Evolutionary conservation across 768 basidiomycete genomes (phyloP), one percentile per base, ranked within the genome.

Genomic region (Gelatoporia subvermispora): DNA sequence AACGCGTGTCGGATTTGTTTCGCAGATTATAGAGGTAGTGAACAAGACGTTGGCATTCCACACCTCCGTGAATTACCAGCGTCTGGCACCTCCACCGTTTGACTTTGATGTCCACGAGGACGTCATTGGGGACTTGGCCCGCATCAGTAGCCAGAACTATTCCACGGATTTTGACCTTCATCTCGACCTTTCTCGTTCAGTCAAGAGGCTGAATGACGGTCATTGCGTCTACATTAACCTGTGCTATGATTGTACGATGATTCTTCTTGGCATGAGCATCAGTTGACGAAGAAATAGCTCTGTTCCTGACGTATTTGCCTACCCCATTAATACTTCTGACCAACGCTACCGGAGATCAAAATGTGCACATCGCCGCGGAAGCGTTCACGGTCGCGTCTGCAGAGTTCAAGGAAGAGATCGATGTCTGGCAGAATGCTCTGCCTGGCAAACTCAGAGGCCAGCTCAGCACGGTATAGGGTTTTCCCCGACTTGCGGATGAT

Each of bases 31-130:
- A 31, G 75, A 82, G 51, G 77, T 79, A 8, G 66, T 81, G 38
- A 81, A 71, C 55, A 80, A 77, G 58, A 78, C 77, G 0, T 60
- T 82, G 8, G 72, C 76, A 13, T 82, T 84, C 58, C 81, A 82
- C 57, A 78, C 80, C 0, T 82, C 81, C 2, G 72, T 76, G 21
- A 82, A 81, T 65, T 82, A 82, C 49, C 74, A 81, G 61, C 69
- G 77, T 37, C 65, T 68, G 44, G 80, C 81, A 1, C 79, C 79
- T 0, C 58, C 63, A 18, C 81, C 81, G 4, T 82, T 78, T 57
- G 59, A 69, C 9, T 52, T 65, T 2, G 78, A 80, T 48, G 79
- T 83, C 7, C 79, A 81, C 48, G 79, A 80, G 55, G 74, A 84
- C 55, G 56, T 83, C 10, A 60, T 70, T 16, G 68, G 62, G 11